phyloP scores from a whole-genome alignment of 192 early-diverging fungal genomes.

The Bifiguratus adelaidae region DNA sequence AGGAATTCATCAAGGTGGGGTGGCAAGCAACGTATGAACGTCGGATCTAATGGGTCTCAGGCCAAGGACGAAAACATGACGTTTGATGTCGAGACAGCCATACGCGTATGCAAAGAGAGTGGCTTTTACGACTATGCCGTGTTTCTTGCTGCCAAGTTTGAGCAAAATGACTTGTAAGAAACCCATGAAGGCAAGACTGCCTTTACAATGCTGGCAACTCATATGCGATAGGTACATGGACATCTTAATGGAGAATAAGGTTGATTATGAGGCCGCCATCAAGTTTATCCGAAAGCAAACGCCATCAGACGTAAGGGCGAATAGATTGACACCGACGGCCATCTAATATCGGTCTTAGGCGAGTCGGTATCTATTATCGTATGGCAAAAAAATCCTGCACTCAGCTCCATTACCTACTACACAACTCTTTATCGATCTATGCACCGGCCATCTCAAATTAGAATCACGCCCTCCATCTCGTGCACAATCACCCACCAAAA shows the following conservation, averaged over 20 bases:
- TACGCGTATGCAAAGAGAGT: conserved; percentile 83
- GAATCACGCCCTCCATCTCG: background rate
- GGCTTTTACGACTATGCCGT: conserved; percentile 89
- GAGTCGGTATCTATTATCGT: conserved; percentile 43
- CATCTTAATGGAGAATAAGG: conserved; percentile 84
- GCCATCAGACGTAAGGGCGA: conserved; percentile 20
- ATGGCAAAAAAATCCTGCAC: conserved; percentile 40
- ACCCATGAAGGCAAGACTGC: too few relatives aligned
- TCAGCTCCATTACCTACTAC: conserved; percentile 43
- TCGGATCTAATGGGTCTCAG: background rate
- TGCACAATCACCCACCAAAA: conserved; percentile 6
- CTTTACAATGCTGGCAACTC: too few relatives aligned
- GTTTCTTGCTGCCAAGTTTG: conserved; percentile 75
- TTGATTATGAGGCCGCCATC: conserved; percentile 65
- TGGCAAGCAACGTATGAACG: background rate
- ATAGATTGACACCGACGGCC: background rate
- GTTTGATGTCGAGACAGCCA: conserved; percentile 94
- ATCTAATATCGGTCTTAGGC: conserved; percentile 13
- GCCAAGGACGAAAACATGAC: conserved; percentile 63
- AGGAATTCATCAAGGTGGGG: conserved; percentile 74
- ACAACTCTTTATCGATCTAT: conserved; percentile 39
- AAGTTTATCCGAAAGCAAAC: conserved; percentile 58
- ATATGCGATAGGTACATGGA: conserved; percentile 61
- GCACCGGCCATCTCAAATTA: conserved; percentile 26
- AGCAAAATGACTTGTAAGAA: conserved; percentile 62